phyloP scores from a whole-genome alignment of 83 land plant species.

The Picea abies region DNA sequence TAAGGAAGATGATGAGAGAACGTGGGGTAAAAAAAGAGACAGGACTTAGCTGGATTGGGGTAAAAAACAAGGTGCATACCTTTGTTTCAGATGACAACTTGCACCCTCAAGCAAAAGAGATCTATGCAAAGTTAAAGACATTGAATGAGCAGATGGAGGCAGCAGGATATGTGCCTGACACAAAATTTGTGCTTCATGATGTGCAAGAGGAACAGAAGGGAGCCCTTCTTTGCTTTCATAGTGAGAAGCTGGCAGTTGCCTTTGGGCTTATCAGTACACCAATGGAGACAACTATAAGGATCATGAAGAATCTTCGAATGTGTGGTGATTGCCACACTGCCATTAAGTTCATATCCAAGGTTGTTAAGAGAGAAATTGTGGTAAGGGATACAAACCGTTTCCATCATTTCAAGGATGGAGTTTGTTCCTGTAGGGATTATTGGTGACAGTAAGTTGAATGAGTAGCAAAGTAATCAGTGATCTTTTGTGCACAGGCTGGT shows the following conservation, averaged over 20 bases:
- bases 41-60: slow-evolving; percentile 30
- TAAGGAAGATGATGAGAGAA: slow-evolving; percentile 48
- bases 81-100: slow-evolving; percentile 4
- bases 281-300: background rate
- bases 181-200: slow-evolving; percentile 37
- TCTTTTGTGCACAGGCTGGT: no score
- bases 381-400: slow-evolving; percentile 14
- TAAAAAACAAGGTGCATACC: background rate
- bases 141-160: slow-evolving; percentile 29
- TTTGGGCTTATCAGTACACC: slow-evolving; percentile 11
- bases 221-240: slow-evolving; percentile 45
- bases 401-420: slow-evolving; percentile 18
- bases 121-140: background rate
- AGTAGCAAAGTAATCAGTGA: no score
- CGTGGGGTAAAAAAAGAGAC: slow-evolving; percentile 46
- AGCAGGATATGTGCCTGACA: slow-evolving; percentile 52
- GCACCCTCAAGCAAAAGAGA: background rate
- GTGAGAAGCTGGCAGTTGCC: slow-evolving; percentile 39
- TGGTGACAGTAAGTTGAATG: slow-evolving; percentile 8
- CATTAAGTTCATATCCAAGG: slow-evolving; percentile 9
- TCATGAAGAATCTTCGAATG: slow-evolving; percentile 8
- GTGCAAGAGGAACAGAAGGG: slow-evolving; percentile 39
- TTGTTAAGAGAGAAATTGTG: slow-evolving; percentile 13
- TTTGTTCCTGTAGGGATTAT: slow-evolving; percentile 15
- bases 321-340: slow-evolving; percentile 18